Conservation (phyloP, 2,329 filamentous ascomycete genomes). For the Neoscytalidium dimidiatum region DNA sequence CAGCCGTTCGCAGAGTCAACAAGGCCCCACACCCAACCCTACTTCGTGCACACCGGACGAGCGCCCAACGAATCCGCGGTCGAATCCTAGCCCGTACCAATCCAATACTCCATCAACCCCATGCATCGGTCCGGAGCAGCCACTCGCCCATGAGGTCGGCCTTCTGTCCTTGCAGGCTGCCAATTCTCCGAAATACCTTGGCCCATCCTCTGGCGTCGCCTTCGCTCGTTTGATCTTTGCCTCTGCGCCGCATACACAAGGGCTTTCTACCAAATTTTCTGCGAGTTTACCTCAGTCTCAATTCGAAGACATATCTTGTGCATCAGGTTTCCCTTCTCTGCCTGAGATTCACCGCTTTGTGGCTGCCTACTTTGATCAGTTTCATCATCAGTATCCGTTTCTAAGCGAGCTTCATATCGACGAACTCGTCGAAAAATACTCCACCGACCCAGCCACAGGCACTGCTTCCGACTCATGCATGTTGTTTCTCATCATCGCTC, state of each 20-base stretch:
- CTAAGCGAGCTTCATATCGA: conserved; percentile 52
- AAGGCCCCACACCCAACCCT: neutral
- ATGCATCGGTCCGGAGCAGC: conserved; percentile 10
- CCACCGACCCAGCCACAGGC: neutral
- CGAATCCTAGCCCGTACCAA: neutral
- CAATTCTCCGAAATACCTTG: conserved; percentile 54
- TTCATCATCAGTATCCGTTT: conserved; percentile 54
- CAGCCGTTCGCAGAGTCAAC: neutral
- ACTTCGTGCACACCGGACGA: neutral
- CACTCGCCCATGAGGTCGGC: conserved; percentile 54
- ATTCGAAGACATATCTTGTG: conserved; percentile 13
- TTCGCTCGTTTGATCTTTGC: conserved; percentile 53
- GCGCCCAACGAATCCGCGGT: neutral
- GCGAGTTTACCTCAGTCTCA: neutral
- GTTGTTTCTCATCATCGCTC: conserved; percentile 45
- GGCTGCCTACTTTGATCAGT: conserved; percentile 50
- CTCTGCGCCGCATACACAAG: conserved; percentile 23
- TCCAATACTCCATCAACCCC: neutral
- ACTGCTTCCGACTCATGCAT: neutral
- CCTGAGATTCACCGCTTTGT: conserved; percentile 46
- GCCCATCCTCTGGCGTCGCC: conserved; percentile 58
- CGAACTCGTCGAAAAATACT: conserved; percentile 1
- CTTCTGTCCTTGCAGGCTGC: conserved; percentile 53
- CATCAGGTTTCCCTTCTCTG: conserved; percentile 27
- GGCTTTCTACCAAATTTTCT: conserved; percentile 26